phyloP scores from a whole-genome alignment of 371 early-diverging fungal species.

The Amoeboaphelidium protococcarum region DNA sequence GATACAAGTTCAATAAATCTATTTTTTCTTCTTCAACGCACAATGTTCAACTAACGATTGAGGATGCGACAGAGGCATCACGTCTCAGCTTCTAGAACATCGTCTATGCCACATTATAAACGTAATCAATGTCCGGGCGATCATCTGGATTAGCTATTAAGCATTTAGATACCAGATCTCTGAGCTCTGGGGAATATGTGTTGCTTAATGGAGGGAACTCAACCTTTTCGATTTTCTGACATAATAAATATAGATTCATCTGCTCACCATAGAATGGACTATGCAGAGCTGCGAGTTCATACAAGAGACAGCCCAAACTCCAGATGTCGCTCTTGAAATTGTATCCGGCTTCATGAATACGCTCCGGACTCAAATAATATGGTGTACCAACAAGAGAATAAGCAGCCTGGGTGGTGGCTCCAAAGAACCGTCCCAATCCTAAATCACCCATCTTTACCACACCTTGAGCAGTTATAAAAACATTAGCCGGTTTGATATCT shows the following conservation, averaged over 20 bases:
- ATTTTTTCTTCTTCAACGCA: no score
- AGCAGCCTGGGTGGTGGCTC: slow-evolving; percentile 1
- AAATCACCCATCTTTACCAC: slow-evolving; percentile 4
- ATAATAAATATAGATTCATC: slow-evolving; percentile 4
- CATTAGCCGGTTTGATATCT: slow-evolving; percentile 8
- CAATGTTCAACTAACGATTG: no score
- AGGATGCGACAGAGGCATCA: slow-evolving; percentile 5
- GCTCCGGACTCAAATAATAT: slow-evolving; percentile 5
- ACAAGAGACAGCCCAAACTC: slow-evolving; percentile 5
- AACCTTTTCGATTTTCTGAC: slow-evolving; percentile 3
- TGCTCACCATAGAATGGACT: slow-evolving; percentile 5
- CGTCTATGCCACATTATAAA: background rate
- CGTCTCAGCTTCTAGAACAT: slow-evolving; percentile 2
- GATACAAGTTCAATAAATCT: no score
- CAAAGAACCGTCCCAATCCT: slow-evolving; percentile 4
- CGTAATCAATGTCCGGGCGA: slow-evolving; percentile 2
- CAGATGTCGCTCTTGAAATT: slow-evolving; percentile 6
- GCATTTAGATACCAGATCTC: background rate
- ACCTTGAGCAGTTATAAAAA: slow-evolving; percentile 5
- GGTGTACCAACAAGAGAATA: slow-evolving; percentile 6
- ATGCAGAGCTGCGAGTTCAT: slow-evolving; percentile 4
- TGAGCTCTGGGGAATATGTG: slow-evolving; percentile 1
- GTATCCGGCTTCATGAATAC: slow-evolving; percentile 6
- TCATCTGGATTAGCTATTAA: background rate
- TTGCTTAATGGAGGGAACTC: slow-evolving; percentile 3